phyloP scores from a whole-genome alignment of 2,329 filamentous ascomycete species.

The Emydomyces testavorans region DNA sequence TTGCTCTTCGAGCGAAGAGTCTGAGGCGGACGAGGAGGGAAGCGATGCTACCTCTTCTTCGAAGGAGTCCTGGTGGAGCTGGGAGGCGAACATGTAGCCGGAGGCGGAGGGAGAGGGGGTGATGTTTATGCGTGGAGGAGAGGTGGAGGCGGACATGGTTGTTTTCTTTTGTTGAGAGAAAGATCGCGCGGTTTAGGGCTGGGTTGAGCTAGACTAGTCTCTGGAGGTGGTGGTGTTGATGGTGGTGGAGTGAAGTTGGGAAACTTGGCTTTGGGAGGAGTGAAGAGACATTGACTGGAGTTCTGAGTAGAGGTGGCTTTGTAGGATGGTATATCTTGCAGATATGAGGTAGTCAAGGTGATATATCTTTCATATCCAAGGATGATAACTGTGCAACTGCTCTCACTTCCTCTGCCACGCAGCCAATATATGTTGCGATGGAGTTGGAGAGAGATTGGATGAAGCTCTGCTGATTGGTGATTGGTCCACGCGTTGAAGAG shows the following conservation, averaged over 20 bases:
- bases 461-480: too few relatives aligned
- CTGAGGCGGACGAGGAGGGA: conserved; percentile 31
- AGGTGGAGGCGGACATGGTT: conserved; percentile 25
- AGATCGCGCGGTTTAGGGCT: not conserved
- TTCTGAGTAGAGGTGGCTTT: not conserved
- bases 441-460: too few relatives aligned
- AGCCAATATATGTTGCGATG: too few relatives aligned
- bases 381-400: too few relatives aligned
- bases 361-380: too few relatives aligned
- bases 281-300: not conserved
- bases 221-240: not conserved
- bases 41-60: conserved; percentile 35
- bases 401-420: too few relatives aligned
- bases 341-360: too few relatives aligned
- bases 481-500: too few relatives aligned
- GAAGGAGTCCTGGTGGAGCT: conserved; percentile 21
- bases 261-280: not conserved
- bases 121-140: conserved; percentile 21
- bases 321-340: too few relatives aligned
- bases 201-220: not conserved
- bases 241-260: not conserved
- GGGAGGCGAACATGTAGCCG: conserved; percentile 32
- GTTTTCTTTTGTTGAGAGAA: too few relatives aligned
- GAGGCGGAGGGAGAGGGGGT: conserved; percentile 28
- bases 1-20: conserved; percentile 39